Evolutionary conservation across 805 yeast species (phyloP), one percentile per base, ranked within the genome.

Genomic region (Candida silvatica): DNA sequence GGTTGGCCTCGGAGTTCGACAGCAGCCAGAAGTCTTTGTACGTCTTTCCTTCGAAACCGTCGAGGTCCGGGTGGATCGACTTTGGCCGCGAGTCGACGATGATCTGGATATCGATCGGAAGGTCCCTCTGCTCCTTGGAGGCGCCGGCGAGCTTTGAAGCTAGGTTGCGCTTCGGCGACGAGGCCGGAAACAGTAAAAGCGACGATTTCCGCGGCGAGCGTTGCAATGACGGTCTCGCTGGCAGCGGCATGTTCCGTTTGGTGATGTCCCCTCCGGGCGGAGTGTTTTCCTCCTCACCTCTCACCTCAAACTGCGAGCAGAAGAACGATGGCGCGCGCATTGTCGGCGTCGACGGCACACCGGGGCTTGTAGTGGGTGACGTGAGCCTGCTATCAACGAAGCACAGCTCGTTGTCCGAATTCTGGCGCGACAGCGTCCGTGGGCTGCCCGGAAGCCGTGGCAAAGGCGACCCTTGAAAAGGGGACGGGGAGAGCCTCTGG

Each of bases 11-110:
- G 6, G 51, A 52, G 1, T 34, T 11, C 1, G 49, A 40, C 5
- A 56, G 29, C 22, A 43, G 47, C 60, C 60, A 56, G 35, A 56
- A 56, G 17, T 47, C 52, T 2, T 36, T 36, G 33, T 52, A 56
- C 20, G 49, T 48, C 2, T 40, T 35, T 29, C 49, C 51, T 17
- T 43, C 48, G 24, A 53, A 52, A 6, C 36, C 37, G 17, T 40
- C 46, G 31, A 54, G 37, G 9, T 39, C 32, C 32, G 51, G 59
- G 2, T 35, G 29, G 27, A 44, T 47, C 3, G 37, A 27, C 15
- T 39, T 31, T 1, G 58, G 55, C 26, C 59, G 44, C 17, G 58
- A 53, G 17, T 53, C 49, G 11, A 45, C 35, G 15, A 55, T 46
- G 4, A 54, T 40, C 31, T 34, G 38, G 27, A 55, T 45, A 19